A percentile compares a stretch with the other conserved stretches of the same genome.
These are phyloP conservation scores for Camillea tinctor DNA, from an alignment of 2,329 filamentous ascomycete species.

Conservation along the genomic window DNA sequence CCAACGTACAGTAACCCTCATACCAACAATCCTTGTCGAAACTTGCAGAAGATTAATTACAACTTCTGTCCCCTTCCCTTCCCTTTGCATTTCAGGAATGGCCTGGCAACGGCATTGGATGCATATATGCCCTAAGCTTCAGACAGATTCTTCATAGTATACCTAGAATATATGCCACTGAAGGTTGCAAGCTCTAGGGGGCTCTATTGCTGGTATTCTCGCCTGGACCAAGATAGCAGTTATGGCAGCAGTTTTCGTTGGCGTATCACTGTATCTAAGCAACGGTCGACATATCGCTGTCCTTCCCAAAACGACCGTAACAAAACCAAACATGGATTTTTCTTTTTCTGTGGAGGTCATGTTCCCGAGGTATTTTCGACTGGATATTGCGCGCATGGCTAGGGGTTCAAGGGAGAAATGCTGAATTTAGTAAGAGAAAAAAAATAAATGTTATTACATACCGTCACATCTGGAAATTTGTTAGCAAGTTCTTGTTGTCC, in stretches of 20 bases:
- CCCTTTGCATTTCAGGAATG: background rate
- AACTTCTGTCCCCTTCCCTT: background rate
- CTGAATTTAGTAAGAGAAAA: slow-evolving; percentile 15
- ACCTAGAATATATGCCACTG: background rate
- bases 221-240: background rate
- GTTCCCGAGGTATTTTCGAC: background rate
- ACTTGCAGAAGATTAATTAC: background rate
- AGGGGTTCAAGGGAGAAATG: slow-evolving; percentile 6
- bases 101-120: background rate
- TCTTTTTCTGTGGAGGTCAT: background rate
- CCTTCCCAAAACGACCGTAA: background rate
- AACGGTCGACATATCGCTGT: background rate
- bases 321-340: background rate
- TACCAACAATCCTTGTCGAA: background rate
- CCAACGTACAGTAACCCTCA: background rate
- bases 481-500: slow-evolving; percentile 30
- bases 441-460: slow-evolving; percentile 45
- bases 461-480: slow-evolving; percentile 55
- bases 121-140: background rate
- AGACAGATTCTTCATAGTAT: background rate
- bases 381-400: background rate
- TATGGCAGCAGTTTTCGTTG: background rate
- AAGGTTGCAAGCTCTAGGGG: background rate
- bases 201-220: background rate
- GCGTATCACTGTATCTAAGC: background rate